Conservation (phyloP, 1,284 basidiomycete genomes). For the Cutaneotrichosporon sp. region DNA sequence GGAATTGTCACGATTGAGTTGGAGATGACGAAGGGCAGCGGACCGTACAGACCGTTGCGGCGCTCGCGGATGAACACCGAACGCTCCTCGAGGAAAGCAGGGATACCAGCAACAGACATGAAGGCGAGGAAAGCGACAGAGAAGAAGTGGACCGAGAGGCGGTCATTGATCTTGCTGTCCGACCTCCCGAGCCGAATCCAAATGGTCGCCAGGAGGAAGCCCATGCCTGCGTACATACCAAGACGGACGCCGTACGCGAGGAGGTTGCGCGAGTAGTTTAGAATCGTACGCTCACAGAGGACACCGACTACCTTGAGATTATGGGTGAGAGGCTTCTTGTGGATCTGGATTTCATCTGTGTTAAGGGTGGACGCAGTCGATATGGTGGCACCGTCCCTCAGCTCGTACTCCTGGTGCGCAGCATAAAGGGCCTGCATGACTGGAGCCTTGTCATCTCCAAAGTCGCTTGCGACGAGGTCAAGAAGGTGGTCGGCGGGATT, state of each 20-base stretch:
- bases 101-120: constrained; percentile 46
- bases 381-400: not conserved
- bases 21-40: constrained; percentile 32
- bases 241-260: constrained; percentile 60
- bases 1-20: constrained; percentile 45
- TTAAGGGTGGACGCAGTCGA: too few species aligned
- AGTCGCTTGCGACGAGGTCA: constrained; percentile 33
- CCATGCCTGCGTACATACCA: constrained; percentile 60
- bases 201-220: constrained; percentile 57
- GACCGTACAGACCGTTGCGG: constrained; percentile 26
- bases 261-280: constrained; percentile 46
- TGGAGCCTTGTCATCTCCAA: constrained; percentile 10
- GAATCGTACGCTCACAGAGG: constrained; percentile 14
- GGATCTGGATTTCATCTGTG: not conserved
- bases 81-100: constrained; percentile 48
- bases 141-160: constrained; percentile 51
- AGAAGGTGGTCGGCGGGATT: constrained; percentile 36
- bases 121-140: constrained; percentile 61
- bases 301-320: constrained; percentile 5
- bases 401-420: not conserved
- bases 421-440: constrained; percentile 4
- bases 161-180: constrained; percentile 43
- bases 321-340: not conserved
- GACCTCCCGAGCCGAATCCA: constrained; percentile 55
- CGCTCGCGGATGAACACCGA: constrained; percentile 46